Percentiles rank a stretch among this genome's conserved stretches.
Evolutionary conservation across 805 yeast species (phyloP).

Genomic region (Huiozyma sinensis): DNA sequence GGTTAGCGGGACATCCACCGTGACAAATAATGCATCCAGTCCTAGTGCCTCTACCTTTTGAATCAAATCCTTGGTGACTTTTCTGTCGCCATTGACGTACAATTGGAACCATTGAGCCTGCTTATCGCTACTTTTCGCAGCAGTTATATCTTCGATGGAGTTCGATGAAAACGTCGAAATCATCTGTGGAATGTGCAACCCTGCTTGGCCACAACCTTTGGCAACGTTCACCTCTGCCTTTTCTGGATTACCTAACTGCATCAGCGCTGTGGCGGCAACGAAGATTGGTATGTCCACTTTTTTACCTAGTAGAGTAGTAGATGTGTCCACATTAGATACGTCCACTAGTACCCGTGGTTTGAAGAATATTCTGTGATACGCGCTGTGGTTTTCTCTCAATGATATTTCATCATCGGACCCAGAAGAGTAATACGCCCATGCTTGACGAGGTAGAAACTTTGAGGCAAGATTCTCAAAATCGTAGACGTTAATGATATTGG

Average conservation of each 20-base stretch:
- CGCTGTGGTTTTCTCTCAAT: constrained; percentile 79
- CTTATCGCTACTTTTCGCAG: constrained; percentile 43
- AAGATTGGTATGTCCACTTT: constrained; percentile 70
- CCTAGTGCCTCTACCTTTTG: constrained; percentile 64
- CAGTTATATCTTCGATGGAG: constrained; percentile 75
- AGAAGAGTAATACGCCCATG: constrained; percentile 88
- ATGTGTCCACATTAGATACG: constrained; percentile 56
- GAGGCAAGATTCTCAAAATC: constrained; percentile 87
- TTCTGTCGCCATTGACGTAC: constrained; percentile 70
- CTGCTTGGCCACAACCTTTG: constrained; percentile 62
- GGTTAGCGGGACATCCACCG: constrained; percentile 87
- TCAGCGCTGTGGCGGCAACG: constrained; percentile 85
- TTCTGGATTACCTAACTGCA: constrained; percentile 72
- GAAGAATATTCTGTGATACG: constrained; percentile 81
- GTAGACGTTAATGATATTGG: constrained; percentile 60
- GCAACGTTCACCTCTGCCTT: constrained; percentile 88
- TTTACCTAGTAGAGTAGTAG: constrained; percentile 66
- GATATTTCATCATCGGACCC: constrained; percentile 92
- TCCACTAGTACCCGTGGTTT: constrained; percentile 76
- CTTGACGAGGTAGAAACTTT: constrained; percentile 61
- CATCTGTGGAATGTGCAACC: constrained; percentile 62
- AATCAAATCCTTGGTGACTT: constrained; percentile 48
- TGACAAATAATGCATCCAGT: constrained; percentile 71
- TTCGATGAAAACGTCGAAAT: constrained; percentile 86
- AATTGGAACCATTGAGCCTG: constrained; percentile 86